Base-by-base conservation (phyloP, 805 yeast genomes). In the Kodamaea restingae region DNA sequence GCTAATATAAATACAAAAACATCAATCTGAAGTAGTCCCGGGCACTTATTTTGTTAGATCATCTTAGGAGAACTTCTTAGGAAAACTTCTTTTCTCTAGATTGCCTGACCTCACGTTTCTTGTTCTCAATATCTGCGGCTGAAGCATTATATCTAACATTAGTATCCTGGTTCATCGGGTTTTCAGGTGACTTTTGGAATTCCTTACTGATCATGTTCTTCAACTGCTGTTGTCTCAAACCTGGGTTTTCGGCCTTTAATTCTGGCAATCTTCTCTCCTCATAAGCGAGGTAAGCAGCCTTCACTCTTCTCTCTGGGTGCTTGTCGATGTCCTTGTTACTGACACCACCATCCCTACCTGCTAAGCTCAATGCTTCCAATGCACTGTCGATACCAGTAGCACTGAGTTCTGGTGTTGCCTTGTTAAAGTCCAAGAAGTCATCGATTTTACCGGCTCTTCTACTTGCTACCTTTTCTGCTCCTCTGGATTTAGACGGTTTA, bases 291-390 rank as follows among this genome's bases (percentile, higher is more conserved):
- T 70, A 69, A 0, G 95, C 95, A 18, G 91, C 87, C 66, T 85
- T 86, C 62, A 81, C 84, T 55, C 95, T 76, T 63, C 95, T 77
- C 67, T 86, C 95, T 7, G 95, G 95, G 51, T 86, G 95, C 60
- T 88, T 79, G 44, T 86, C 95, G 38, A 86, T 69, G 38, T 79
- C 86, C 53, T 80, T 80, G 44, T 63, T 64, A 30, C 66, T 61
- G 22, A 81, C 81, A 38, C 78, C 83, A 20, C 71, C 76, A 39
- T 70, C 76, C 33, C 67, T 75, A 17, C 69, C 65, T 9, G 88
- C 74, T 59, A 86, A 69, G 4, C 85, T 72, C 54, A 86, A 70
- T 3, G 95, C 95, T 39, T 84, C 87, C 45, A 86, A 65, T 2
- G 91, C 93, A 52, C 76, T 76, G 47, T 86, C 95, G 32, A 86